These are phyloP conservation scores for Colletotrichum zoysiae DNA, from an alignment of 2,329 filamentous ascomycete genomes.

Conservation along the genomic window DNA sequence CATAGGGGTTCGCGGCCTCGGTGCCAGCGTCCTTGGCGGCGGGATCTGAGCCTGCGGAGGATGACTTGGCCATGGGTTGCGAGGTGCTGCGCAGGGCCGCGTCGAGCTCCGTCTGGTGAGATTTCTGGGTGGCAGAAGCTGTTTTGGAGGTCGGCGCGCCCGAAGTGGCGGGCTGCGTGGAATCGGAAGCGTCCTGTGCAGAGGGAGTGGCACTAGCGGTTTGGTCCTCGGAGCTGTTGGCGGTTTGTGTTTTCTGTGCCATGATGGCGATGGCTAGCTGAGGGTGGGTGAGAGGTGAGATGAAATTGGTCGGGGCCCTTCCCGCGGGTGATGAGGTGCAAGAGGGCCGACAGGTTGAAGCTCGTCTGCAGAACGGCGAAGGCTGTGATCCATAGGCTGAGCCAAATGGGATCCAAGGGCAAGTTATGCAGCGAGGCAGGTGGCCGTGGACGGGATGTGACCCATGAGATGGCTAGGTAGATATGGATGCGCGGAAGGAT, in stretches of 20 bases:
- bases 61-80: constrained; percentile 63
- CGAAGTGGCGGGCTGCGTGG: constrained; percentile 34
- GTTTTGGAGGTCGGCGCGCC: constrained; percentile 36
- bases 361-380: constrained; percentile 35
- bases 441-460: constrained; percentile 18
- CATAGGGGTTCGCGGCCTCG: constrained; percentile 78
- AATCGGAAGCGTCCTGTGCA: constrained; percentile 40
- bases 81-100: constrained; percentile 50
- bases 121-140: constrained; percentile 43
- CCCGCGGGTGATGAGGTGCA: constrained; percentile 38
- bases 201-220: constrained; percentile 42
- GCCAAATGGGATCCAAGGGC: constrained; percentile 11
- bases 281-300: constrained; percentile 24
- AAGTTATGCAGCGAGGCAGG: constrained; percentile 22
- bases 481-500: constrained; percentile 1
- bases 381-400: constrained; percentile 35
- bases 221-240: constrained; percentile 40
- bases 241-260: constrained; percentile 41
- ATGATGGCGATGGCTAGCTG: constrained; percentile 37
- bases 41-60: constrained; percentile 59
- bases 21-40: constrained; percentile 61
- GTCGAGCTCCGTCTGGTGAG: constrained; percentile 51
- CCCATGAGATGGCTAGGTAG: constrained; percentile 35
- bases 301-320: constrained; percentile 38
- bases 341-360: constrained; percentile 39